Percentiles rank a stretch among this genome's conserved stretches.
These are phyloP conservation scores for Pyrenophora teres DNA, from an alignment of 2,329 filamentous ascomycete species.

Conservation along the genomic window DNA sequence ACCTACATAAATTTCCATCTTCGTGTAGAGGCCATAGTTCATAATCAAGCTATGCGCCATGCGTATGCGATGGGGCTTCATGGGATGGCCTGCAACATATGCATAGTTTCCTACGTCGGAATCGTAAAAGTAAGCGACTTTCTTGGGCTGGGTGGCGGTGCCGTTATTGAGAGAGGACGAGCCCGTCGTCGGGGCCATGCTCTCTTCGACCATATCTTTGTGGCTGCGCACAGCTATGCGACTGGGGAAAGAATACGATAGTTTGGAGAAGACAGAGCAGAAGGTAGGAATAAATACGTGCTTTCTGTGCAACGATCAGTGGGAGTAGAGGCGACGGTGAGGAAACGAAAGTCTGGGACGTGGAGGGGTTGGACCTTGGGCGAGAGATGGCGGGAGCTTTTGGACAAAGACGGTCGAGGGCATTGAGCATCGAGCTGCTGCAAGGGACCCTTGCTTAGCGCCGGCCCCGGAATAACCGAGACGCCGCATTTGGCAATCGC, in stretches of 20 bases:
- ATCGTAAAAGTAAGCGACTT: constrained; percentile 98
- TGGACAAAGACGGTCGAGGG: constrained; percentile 14
- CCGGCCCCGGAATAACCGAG: constrained; percentile 16
- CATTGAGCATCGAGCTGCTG: constrained; percentile 15
- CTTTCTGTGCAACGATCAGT: too few relatives aligned
- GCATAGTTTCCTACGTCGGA: constrained; percentile 98
- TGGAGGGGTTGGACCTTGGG: constrained; percentile 6
- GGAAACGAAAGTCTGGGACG: background rate
- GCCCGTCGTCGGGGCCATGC: constrained; percentile 12
- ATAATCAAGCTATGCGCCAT: constrained; percentile 69
- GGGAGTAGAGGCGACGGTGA: too few relatives aligned
- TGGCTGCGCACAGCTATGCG: constrained; percentile 22
- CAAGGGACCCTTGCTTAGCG: constrained; percentile 14
- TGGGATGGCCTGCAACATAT: constrained; percentile 76
- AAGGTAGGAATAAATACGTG: too few relatives aligned
- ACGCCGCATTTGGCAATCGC: constrained; percentile 17
- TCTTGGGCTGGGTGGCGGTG: constrained; percentile 59
- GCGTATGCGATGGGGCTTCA: constrained; percentile 71
- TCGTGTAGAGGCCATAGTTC: constrained; percentile 75
- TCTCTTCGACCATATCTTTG: constrained; percentile 19
- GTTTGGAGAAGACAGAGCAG: too few relatives aligned
- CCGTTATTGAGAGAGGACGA: constrained; percentile 29
- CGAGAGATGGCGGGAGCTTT: constrained; percentile 17
- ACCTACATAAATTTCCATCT: constrained; percentile 71
- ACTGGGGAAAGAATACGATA: constrained; percentile 1